Conservation (phyloP, 1,284 basidiomycete genomes). For the Apiotrichum akiyoshidainum region DNA sequence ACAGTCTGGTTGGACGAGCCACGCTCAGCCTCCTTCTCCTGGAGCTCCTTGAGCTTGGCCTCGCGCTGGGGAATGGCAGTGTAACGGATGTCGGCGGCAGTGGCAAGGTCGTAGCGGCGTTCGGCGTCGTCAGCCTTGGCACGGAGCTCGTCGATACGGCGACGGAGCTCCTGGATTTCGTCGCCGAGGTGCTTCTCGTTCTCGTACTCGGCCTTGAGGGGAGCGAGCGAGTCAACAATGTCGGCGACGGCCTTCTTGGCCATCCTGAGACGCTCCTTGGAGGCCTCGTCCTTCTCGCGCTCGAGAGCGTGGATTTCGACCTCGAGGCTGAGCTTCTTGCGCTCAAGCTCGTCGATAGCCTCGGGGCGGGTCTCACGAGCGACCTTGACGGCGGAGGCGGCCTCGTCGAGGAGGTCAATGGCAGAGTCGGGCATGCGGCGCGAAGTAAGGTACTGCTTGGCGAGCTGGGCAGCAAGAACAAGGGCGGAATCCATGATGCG, state of each 20-base stretch:
- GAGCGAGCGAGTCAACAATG: constrained; percentile 84
- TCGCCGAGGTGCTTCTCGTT: constrained; percentile 83
- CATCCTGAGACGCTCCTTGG: constrained; percentile 76
- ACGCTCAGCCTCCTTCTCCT: constrained; percentile 54
- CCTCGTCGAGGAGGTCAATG: constrained; percentile 91
- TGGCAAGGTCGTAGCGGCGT: constrained; percentile 75
- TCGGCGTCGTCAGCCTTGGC: constrained; percentile 94
- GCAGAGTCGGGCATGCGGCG: constrained; percentile 83
- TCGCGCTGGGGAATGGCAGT: constrained; percentile 92
- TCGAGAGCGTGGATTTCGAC: constrained; percentile 95
- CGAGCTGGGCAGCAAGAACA: constrained; percentile 85
- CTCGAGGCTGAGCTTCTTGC: constrained; percentile 86
- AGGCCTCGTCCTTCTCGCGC: constrained; percentile 85
- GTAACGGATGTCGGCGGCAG: constrained; percentile 85
- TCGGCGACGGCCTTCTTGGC: constrained; percentile 79
- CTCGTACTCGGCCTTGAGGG: constrained; percentile 84
- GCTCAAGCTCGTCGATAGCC: constrained; percentile 89
- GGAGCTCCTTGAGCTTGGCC: constrained; percentile 60
- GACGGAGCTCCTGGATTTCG: constrained; percentile 74
- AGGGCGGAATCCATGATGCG: constrained; percentile 86
- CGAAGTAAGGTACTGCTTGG: constrained; percentile 88
- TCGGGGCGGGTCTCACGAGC: constrained; percentile 93
- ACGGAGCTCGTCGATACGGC: constrained; percentile 85
- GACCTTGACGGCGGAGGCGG: constrained; percentile 71
- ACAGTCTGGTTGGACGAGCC: constrained; percentile 50